A percentile compares a stretch with the other conserved stretches of the same genome.
These are phyloP conservation scores for Mortierella sp. DNA, from an alignment of 371 early-diverging fungal genomes.

Conservation along the genomic window DNA sequence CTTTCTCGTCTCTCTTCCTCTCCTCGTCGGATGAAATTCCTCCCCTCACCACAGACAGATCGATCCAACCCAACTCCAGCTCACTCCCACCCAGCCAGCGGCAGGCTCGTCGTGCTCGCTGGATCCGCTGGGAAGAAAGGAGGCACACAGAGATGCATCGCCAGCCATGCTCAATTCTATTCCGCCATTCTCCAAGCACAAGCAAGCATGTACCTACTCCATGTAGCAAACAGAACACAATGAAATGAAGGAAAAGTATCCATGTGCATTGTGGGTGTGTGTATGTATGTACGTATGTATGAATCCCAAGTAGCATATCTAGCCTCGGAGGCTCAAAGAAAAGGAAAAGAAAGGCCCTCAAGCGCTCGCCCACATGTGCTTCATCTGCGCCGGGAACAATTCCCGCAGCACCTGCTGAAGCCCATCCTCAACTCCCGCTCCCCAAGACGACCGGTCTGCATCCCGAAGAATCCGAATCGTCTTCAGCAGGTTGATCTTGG, in stretches of 20 bases:
- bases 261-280: not conserved
- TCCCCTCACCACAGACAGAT: no score
- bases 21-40: no score
- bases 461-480: conserved; percentile 51
- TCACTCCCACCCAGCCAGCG: no score
- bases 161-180: no score
- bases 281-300: not conserved
- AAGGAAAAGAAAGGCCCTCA: not conserved
- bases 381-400: conserved; percentile 46
- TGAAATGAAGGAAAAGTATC: not conserved
- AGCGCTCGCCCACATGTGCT: conserved; percentile 32
- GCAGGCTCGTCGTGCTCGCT: no score
- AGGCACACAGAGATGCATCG: no score
- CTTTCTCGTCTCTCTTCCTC: not conserved
- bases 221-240: not conserved
- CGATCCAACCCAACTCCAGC: no score
- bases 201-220: not conserved
- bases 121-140: no score
- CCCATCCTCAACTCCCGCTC: conserved; percentile 32
- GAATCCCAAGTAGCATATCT: not conserved
- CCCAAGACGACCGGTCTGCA: conserved; percentile 50
- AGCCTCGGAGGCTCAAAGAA: not conserved
- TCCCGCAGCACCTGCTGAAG: conserved; percentile 42
- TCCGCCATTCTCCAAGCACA: no score
- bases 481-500: conserved; percentile 56